Percentiles rank a stretch among this genome's conserved stretches.
These are phyloP conservation scores for Fusarium drepaniforme DNA, from an alignment of 2,329 filamentous ascomycete genomes.

Conservation along the genomic window DNA sequence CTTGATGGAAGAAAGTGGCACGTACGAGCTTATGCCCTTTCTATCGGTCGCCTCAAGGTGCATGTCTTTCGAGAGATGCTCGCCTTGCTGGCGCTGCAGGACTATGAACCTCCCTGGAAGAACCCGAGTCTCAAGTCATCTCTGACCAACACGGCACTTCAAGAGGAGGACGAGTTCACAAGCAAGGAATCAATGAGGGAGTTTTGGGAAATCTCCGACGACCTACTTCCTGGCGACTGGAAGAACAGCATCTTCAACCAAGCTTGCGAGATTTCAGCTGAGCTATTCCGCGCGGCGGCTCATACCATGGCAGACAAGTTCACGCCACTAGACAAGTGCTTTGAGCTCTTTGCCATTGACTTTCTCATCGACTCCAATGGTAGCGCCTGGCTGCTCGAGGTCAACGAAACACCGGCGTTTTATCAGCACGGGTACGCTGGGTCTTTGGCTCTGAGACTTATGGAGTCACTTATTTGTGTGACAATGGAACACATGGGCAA, in stretches of 20 bases:
- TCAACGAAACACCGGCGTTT: constrained; percentile 54
- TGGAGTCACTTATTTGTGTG: constrained; percentile 51
- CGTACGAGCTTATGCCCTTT: constrained; percentile 51
- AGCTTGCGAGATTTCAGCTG: constrained; percentile 49
- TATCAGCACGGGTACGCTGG: constrained; percentile 51
- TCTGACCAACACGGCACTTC: constrained; percentile 54
- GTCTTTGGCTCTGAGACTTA: constrained; percentile 47
- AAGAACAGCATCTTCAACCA: constrained; percentile 50
- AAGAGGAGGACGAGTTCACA: constrained; percentile 50
- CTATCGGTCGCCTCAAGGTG: constrained; percentile 53
- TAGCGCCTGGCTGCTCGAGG: constrained; percentile 51
- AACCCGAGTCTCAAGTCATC: constrained; percentile 49
- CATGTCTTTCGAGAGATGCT: constrained; percentile 54
- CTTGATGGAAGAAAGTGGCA: constrained; percentile 53
- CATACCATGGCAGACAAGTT: constrained; percentile 56
- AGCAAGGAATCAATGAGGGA: constrained; percentile 50
- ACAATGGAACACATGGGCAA: constrained; percentile 51
- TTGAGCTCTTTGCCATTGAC: constrained; percentile 53
- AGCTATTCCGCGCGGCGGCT: constrained; percentile 50
- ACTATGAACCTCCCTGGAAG: constrained; percentile 53
- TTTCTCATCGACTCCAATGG: constrained; percentile 50
- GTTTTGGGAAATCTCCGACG: constrained; percentile 47
- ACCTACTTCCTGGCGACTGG: constrained; percentile 49
- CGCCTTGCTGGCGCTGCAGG: constrained; percentile 48
- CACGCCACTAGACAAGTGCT: constrained; percentile 51